Evolutionary conservation across 2,329 filamentous ascomycete genomes (phyloP).

Genomic region (Aspergillus felis): DNA sequence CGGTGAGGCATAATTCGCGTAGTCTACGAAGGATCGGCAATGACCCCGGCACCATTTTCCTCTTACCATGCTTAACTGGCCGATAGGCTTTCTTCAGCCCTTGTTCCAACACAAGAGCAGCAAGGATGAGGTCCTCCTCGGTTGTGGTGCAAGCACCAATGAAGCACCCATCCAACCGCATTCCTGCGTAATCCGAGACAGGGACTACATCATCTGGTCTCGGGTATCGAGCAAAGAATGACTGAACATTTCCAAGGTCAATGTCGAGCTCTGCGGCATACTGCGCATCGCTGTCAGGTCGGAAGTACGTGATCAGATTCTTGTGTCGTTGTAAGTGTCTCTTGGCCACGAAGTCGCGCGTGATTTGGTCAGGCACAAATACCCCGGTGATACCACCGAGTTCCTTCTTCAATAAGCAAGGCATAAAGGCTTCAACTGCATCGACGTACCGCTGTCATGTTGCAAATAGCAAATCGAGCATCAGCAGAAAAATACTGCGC

Average conservation of each 20-base stretch:
- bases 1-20: conserved; percentile 30
- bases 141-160: conserved; percentile 48
- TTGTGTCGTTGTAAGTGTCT: conserved; percentile 34
- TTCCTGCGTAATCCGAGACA: conserved; percentile 30
- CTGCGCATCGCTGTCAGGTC: conserved; percentile 35
- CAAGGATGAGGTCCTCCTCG: conserved; percentile 45
- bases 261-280: conserved; percentile 39
- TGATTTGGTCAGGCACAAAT: conserved; percentile 40
- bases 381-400: conserved; percentile 45
- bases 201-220: conserved; percentile 44
- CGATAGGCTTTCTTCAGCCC: conserved; percentile 32
- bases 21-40: conserved; percentile 38
- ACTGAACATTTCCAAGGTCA: conserved; percentile 36
- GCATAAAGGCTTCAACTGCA: no score
- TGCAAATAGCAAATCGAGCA: conserved; percentile 46
- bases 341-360: conserved; percentile 31
- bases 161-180: conserved; percentile 41
- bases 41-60: conserved; percentile 42
- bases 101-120: conserved; percentile 38
- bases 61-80: conserved; percentile 30
- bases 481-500: conserved; percentile 38
- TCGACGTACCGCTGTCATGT: conserved; percentile 40
- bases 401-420: conserved; percentile 20
- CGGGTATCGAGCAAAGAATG: conserved; percentile 41
- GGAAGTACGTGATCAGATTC: conserved; percentile 33